phyloP scores from a whole-genome alignment of 2,329 filamentous ascomycete species.

The Metarhizium anisopliae region DNA sequence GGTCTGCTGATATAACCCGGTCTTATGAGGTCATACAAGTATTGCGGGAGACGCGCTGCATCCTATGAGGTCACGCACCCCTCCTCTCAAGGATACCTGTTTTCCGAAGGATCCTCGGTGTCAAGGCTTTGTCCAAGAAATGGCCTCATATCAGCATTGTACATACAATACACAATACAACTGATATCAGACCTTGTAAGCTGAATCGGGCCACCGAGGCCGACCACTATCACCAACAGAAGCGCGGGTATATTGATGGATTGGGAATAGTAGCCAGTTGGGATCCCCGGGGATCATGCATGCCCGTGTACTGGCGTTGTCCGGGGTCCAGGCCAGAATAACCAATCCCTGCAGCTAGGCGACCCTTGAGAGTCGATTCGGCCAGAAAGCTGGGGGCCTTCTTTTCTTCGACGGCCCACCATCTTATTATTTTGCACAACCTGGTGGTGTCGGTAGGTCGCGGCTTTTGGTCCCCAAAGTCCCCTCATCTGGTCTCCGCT shows the following conservation, averaged over 20 bases:
- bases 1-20: too few relatives aligned
- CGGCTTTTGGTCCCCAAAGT: too few relatives aligned
- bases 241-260: too few relatives aligned
- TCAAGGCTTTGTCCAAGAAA: too few relatives aligned
- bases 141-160: background rate
- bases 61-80: too few relatives aligned
- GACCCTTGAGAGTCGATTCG: background rate
- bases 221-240: background rate
- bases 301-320: background rate
- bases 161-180: background rate
- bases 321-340: background rate
- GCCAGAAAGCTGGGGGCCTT: too few relatives aligned
- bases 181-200: background rate
- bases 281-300: background rate
- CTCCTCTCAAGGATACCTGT: too few relatives aligned
- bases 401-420: too few relatives aligned
- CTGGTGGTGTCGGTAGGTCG: too few relatives aligned
- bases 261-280: background rate
- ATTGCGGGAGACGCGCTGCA: background rate
- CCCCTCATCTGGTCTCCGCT: background rate
- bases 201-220: background rate
- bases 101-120: too few relatives aligned
- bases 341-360: background rate
- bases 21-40: too few relatives aligned
- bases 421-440: too few relatives aligned